Percentiles rank a stretch among this genome's conserved stretches.
Conservation (phyloP, 1,139 yeast genomes). For the Suhomyces guaymorum region DNA sequence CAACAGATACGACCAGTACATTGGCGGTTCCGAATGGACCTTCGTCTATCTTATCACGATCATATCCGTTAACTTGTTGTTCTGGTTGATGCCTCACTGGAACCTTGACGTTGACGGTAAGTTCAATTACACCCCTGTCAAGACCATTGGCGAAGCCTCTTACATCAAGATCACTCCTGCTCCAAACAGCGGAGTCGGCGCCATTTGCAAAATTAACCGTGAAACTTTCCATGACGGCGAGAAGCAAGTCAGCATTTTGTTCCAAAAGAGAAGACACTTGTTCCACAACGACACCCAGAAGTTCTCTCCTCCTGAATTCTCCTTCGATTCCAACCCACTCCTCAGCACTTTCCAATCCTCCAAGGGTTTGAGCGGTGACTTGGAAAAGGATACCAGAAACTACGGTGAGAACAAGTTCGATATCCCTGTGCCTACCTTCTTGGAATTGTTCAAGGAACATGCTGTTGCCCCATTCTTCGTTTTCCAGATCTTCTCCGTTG, state of each 20-base stretch:
- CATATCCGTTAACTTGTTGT: slow-evolving; percentile 67
- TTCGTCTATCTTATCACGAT: slow-evolving; percentile 80
- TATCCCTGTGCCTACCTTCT: slow-evolving; percentile 90
- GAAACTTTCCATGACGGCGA: slow-evolving; percentile 61
- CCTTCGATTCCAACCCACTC: slow-evolving; percentile 63
- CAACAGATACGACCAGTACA: slow-evolving; percentile 73
- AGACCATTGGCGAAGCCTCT: slow-evolving; percentile 59
- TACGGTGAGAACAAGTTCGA: slow-evolving; percentile 89
- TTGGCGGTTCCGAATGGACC: slow-evolving; percentile 84
- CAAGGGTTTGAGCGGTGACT: slow-evolving; percentile 64
- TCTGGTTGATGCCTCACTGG: slow-evolving; percentile 97
- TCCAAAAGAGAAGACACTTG: slow-evolving; percentile 91
- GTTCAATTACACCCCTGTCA: slow-evolving; percentile 67
- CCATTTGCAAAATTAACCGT: slow-evolving; percentile 65
- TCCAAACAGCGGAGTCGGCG: slow-evolving; percentile 84
- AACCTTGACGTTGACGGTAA: slow-evolving; percentile 66
- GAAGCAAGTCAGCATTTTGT: slow-evolving; percentile 69
- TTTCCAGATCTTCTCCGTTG: slow-evolving; percentile 93
- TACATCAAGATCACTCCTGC: slow-evolving; percentile 78
- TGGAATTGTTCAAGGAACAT: slow-evolving; percentile 91
- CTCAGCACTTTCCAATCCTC: slow-evolving; percentile 60
- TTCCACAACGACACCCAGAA: slow-evolving; percentile 53
- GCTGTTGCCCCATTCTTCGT: slow-evolving; percentile 98
- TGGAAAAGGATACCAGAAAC: slow-evolving; percentile 55
- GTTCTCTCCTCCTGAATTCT: slow-evolving; percentile 82